Evolutionary conservation across 345 rosid species (phyloP), one percentile per base, ranked within the genome.

Genomic region (Linum usitatissimum): DNA sequence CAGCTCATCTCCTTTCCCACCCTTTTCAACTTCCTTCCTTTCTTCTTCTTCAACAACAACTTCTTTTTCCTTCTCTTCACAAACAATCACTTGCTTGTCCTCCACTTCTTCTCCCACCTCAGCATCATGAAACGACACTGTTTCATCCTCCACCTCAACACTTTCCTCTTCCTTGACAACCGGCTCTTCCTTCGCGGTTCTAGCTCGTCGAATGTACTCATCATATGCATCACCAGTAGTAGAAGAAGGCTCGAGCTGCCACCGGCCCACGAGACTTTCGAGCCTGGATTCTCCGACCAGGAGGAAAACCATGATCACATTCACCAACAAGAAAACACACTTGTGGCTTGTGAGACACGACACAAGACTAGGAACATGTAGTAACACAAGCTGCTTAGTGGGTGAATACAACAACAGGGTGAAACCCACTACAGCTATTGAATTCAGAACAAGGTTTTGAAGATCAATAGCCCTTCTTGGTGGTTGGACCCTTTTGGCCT

Each of bases 291-390:
- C 79, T 56, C 88, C 78, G 18, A 81, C 71, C 15, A 45, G 51
- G 4, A 85, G 86, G 70, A 78, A 71, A 59, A 62, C 67, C 38
- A 86, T 72, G 42, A 86, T 86, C 56, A 72, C 75, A 64, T 86
- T 86, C 23, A 74, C 78, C 2, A 83, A 68, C 8, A 86, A 1
- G 55, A 86, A 83, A 76, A 83, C 66, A 55, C 78, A 79, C 63
- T 68, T 78, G 0, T 86, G 85, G 30, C 66, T 65, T 30, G 61
- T 66, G 28, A 70, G 61, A 18, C 63, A 79, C 36, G 79, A 67
- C 63, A 68, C 66, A 28, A 67, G 19, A 48, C 30, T 53, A 0
- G 78, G 76, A 53, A 80, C 65, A 31, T 76, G 57, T 8, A 60
- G 53, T 28, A 73, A 60, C 45, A 66, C n/a, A 28, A 67, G 65